Evolutionary conservation across 768 basidiomycete species (phyloP), one percentile per base, ranked within the genome.

Genomic region (Filobasidium wieringae): DNA sequence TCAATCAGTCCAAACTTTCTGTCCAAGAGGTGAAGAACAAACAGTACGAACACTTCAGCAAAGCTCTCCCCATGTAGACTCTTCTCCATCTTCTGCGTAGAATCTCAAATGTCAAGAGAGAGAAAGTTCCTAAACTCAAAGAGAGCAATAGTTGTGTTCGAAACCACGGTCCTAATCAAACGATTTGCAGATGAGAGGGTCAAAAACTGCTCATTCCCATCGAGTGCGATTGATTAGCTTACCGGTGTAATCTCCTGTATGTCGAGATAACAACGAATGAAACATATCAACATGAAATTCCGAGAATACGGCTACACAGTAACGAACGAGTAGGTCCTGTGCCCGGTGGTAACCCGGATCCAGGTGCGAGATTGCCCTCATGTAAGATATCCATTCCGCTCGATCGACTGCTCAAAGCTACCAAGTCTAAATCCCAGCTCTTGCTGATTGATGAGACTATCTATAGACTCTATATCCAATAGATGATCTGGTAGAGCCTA

Each of bases 91-190:
- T 78, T 6, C 84, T 87, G 9, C 95, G 78, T 64, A 84, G 84
- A 67, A 89, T 88, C 4, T 86, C 93, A 76, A 99, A 99, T 3
- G 88, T 68, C 15, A 95, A 68, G 75, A 96, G 90, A 0, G 87
- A 86, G 4, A 78, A 72, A 1, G 90, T 39, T 1, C 95, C 93
- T 58, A 99, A 82, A 17, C 79, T 73, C 12, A 80, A 77, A 3
- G 93, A 87, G 31, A 97, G 81, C 2, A 79, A 73, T 17, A 93
- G 77, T 72, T 97, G 93, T 1, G 92, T 95, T 22, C 83, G 82
- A 74, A 99, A 86, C 95, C 95, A 97, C 32, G 91, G 90, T 0
- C 93, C 92, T 47, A 14, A n/a, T 37, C 11, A 37, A 37, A 9
- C 36, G n/a, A 37, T n/a, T n/a, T n/a, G n/a, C n/a, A n/a, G n/a